phyloP scores from a whole-genome alignment of 139 green algal genomes.

The Chlorella ohadii region DNA sequence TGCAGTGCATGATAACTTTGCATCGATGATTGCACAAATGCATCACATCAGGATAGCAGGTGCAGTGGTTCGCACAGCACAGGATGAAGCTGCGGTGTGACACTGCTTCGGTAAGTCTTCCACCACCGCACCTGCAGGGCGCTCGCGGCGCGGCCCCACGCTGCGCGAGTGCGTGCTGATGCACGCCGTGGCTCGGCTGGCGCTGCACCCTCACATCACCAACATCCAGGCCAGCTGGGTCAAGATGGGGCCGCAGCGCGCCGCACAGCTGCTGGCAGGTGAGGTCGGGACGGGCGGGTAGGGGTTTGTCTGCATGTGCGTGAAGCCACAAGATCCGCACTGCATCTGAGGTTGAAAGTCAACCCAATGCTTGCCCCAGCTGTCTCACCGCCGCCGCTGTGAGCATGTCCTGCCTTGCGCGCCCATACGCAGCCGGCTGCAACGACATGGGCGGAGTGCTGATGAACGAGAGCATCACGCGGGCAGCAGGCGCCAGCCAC shows the following conservation, averaged over 20 bases:
- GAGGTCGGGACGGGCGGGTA: too few relatives aligned
- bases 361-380: too few relatives aligned
- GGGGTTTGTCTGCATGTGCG: too few relatives aligned
- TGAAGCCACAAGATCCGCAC: too few relatives aligned
- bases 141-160: conserved; percentile 74
- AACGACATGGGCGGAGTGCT: conserved; percentile 94
- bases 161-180: conserved; percentile 84
- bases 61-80: too few relatives aligned
- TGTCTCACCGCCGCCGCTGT: too few relatives aligned
- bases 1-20: too few relatives aligned
- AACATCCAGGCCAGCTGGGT: conserved; percentile 88
- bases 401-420: too few relatives aligned
- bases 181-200: conserved; percentile 79
- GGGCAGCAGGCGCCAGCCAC: conserved; percentile 78
- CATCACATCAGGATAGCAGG: too few relatives aligned
- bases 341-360: too few relatives aligned
- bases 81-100: not conserved
- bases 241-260: conserved; percentile 87
- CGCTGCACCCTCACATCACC: conserved; percentile 70
- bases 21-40: too few relatives aligned
- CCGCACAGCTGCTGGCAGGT: conserved; percentile 68
- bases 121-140: conserved; percentile 35
- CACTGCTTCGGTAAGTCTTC: too few relatives aligned
- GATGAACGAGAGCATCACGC: conserved; percentile 95
- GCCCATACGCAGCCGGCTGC: conserved; percentile 59